Conservation (phyloP, 2,329 filamentous ascomycete genomes). For the Penicillium fuscoglaucum region DNA sequence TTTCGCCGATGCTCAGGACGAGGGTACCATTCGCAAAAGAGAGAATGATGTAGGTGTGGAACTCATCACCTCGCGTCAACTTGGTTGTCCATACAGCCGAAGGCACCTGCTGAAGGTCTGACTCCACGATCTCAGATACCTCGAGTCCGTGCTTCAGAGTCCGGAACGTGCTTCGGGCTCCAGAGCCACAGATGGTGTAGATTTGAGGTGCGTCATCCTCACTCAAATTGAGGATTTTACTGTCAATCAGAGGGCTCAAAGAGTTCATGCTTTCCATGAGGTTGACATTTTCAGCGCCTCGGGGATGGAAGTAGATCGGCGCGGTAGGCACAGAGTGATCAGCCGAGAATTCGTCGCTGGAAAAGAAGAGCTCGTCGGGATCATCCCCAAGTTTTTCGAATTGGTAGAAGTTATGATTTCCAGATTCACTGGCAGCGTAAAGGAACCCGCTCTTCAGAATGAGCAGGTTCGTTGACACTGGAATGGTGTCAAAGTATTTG, state of each 20-base stretch:
- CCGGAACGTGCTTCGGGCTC: conserved; percentile 84
- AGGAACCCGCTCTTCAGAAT: conserved; percentile 96
- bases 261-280: conserved; percentile 82
- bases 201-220: conserved; percentile 96
- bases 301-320: conserved; percentile 81
- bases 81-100: conserved; percentile 96
- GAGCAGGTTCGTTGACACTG: conserved; percentile 80
- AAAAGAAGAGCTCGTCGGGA: conserved; percentile 83
- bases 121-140: conserved; percentile 94
- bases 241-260: conserved; percentile 88
- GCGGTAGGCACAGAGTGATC: conserved; percentile 71
- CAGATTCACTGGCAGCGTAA: conserved; percentile 87
- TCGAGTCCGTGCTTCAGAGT: conserved; percentile 90
- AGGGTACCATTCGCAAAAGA: conserved; percentile 88
- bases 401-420: conserved; percentile 93
- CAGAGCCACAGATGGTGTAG: conserved; percentile 85
- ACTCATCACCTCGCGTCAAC: conserved; percentile 75
- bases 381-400: conserved; percentile 97
- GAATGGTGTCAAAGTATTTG: conserved; percentile 97
- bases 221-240: conserved; percentile 86
- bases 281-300: conserved; percentile 76
- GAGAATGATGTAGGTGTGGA: conserved; percentile 92
- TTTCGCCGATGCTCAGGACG: conserved; percentile 92
- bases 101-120: conserved; percentile 82
- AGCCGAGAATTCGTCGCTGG: conserved; percentile 76